A percentile compares a stretch with the other conserved stretches of the same genome.
These are phyloP conservation scores for Nigrospora sphaerica DNA, from an alignment of 2,329 filamentous ascomycete species.

Conservation along the genomic window DNA sequence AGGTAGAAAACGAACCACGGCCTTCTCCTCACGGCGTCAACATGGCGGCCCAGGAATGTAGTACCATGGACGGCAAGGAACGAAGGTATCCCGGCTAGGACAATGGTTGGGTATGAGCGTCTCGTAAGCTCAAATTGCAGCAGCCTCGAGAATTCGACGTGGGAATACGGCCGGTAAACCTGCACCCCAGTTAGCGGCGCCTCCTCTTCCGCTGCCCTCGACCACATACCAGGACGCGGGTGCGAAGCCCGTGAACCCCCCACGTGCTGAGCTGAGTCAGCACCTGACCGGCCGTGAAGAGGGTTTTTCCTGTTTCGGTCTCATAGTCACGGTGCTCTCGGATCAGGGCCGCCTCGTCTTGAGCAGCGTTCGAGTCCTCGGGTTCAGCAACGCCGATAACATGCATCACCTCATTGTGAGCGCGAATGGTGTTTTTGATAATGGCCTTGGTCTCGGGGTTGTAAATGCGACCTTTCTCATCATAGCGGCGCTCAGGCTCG, in stretches of 20 bases:
- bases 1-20: conserved; percentile 15
- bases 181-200: conserved; percentile 12
- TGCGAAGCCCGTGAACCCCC: conserved; percentile 44
- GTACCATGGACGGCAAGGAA: neutral
- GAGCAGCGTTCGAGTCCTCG: conserved; percentile 35
- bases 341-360: conserved; percentile 28
- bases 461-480: conserved; percentile 47
- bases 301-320: conserved; percentile 32
- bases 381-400: conserved; percentile 56
- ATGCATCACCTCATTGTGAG: conserved; percentile 58
- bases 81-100: conserved; percentile 32
- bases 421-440: conserved; percentile 49
- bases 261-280: conserved; percentile 39
- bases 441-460: conserved; percentile 47
- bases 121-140: conserved; percentile 23
- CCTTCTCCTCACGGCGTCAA: conserved; percentile 6
- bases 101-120: conserved; percentile 23
- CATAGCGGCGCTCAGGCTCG: conserved; percentile 41
- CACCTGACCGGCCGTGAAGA: conserved; percentile 26
- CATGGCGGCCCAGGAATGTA: neutral
- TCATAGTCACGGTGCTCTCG: conserved; percentile 40
- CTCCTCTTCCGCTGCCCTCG: neutral
- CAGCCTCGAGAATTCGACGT: conserved; percentile 40
- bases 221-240: conserved; percentile 42
- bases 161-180: conserved; percentile 45